Percentiles rank a stretch among this genome's conserved stretches.
These are phyloP conservation scores for Meredithiella fracta DNA, from an alignment of 2,329 filamentous ascomycete genomes.

Conservation along the genomic window DNA sequence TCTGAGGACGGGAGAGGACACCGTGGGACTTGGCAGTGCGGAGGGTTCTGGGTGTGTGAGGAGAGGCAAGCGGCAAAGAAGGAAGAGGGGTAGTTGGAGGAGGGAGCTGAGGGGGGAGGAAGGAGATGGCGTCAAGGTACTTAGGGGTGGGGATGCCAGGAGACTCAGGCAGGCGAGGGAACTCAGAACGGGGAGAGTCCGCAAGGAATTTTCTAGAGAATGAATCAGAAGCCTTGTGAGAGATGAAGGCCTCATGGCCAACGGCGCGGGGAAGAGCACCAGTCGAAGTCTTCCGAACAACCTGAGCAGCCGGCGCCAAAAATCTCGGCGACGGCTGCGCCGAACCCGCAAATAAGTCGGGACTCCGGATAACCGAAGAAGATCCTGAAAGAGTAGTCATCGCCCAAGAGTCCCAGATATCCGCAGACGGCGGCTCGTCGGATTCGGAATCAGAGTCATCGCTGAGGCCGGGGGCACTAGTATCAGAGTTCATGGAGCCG, in stretches of 20 bases:
- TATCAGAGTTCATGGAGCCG: conserved; percentile 30
- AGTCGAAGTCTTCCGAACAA: conserved; percentile 5
- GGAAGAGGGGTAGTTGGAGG: conserved; percentile 9
- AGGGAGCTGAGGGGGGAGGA: conserved; percentile 4
- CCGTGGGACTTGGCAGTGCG: conserved; percentile 13
- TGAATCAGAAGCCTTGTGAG: conserved; percentile 12
- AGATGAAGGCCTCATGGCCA: conserved; percentile 14
- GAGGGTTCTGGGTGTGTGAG: conserved; percentile 3
- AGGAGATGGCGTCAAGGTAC: neutral
- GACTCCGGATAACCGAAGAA: neutral
- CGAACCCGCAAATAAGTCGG: neutral
- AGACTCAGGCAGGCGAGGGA: neutral
- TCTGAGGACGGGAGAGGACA: conserved; percentile 8
- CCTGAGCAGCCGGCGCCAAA: neutral
- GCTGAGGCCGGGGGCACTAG: conserved; percentile 31
- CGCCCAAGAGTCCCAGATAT: conserved; percentile 35
- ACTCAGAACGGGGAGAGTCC: conserved; percentile 1
- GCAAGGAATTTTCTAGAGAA: conserved; percentile 8
- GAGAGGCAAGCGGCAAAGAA: neutral
- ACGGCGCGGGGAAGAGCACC: conserved; percentile 5
- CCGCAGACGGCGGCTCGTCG: conserved; percentile 30
- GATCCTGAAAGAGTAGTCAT: neutral
- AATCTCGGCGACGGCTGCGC: neutral
- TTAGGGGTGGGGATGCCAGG: neutral
- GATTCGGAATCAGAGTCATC: conserved; percentile 37